These are phyloP conservation scores for Zopfochytrium polystomum DNA, from an alignment of 371 early-diverging fungal species.

Conservation along the genomic window DNA sequence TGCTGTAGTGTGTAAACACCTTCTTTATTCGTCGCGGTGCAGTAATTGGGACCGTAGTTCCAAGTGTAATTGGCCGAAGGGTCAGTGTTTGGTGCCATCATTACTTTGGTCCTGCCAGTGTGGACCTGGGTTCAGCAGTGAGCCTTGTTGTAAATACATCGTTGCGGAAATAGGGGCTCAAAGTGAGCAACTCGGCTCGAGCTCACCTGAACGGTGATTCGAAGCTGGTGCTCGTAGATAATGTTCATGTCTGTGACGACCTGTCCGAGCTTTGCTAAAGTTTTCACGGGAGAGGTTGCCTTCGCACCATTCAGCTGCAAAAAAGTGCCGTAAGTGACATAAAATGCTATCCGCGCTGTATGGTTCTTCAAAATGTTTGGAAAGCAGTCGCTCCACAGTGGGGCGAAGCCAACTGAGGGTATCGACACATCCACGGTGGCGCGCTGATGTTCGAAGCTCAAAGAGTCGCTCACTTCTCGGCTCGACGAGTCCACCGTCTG, in stretches of 20 bases:
- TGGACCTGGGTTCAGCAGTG: background rate
- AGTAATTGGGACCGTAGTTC: slow-evolving; percentile 1
- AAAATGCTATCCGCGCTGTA: too few relatives aligned
- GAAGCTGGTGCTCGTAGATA: slow-evolving; percentile 1
- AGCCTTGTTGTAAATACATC: too few relatives aligned
- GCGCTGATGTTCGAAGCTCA: too few relatives aligned
- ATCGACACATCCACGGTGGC: background rate
- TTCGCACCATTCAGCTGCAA: background rate
- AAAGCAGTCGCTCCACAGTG: background rate
- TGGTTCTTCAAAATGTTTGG: too few relatives aligned
- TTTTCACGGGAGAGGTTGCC: background rate
- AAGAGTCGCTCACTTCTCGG: too few relatives aligned
- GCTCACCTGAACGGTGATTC: slow-evolving; percentile 1
- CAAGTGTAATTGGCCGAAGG: background rate
- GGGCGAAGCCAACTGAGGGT: background rate
- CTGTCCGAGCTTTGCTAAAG: background rate
- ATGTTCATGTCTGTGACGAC: too few relatives aligned
- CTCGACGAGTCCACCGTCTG: too few relatives aligned
- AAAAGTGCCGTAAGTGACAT: slow-evolving; percentile 1
- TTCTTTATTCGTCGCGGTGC: background rate
- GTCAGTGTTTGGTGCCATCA: background rate
- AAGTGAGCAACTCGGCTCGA: background rate
- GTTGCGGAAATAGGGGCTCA: too few relatives aligned
- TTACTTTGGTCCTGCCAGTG: slow-evolving; percentile 1
- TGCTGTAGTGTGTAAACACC: background rate